Evolutionary conservation across 176 grass and related monocot genomes (phyloP).

Genomic region (Miscanthus lutarioriparius): DNA sequence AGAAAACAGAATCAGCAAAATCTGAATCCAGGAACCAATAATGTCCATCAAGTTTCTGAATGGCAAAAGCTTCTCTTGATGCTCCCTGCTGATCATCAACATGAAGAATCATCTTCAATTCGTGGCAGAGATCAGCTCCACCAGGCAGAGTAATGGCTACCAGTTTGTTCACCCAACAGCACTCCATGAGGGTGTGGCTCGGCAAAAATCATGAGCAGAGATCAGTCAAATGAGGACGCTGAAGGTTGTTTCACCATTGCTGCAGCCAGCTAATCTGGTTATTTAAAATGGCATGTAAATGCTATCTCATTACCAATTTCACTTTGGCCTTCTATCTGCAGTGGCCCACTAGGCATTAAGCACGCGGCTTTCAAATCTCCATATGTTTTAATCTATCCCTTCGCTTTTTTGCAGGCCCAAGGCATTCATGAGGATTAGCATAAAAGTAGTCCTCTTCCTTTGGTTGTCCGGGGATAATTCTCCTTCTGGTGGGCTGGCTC

Average conservation of each 20-base stretch:
- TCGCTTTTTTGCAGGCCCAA: conserved; percentile 48
- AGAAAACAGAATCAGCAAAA: conserved; percentile 18
- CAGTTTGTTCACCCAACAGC: conserved; percentile 7
- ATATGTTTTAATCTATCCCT: conserved; percentile 43
- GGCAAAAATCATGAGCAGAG: conserved; percentile 29
- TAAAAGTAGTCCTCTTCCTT: conserved; percentile 99
- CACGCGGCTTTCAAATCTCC: conserved; percentile 23
- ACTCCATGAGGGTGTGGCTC: conserved; percentile 24
- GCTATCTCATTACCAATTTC: background rate
- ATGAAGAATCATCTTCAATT: conserved; percentile 23
- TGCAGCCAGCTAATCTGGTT: conserved; percentile 31
- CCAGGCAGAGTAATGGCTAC: background rate
- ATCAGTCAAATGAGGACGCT: conserved; percentile 11
- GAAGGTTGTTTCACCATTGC: conserved; percentile 15
- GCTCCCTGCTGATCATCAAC: background rate
- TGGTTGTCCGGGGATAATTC: conserved; percentile 52
- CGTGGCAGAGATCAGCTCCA: background rate
- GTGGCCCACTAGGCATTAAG: background rate
- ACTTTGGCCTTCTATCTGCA: conserved; percentile 4
- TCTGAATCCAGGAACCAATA: conserved; percentile 3
- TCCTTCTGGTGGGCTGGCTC: conserved; percentile 73
- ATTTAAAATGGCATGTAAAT: conserved; percentile 14
- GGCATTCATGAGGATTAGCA: conserved; percentile 92
- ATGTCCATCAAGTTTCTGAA: background rate
- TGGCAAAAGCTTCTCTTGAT: conserved; percentile 10